These are phyloP conservation scores for Penicillium sp. DNA, from an alignment of 2,329 filamentous ascomycete species.

Conservation along the genomic window DNA sequence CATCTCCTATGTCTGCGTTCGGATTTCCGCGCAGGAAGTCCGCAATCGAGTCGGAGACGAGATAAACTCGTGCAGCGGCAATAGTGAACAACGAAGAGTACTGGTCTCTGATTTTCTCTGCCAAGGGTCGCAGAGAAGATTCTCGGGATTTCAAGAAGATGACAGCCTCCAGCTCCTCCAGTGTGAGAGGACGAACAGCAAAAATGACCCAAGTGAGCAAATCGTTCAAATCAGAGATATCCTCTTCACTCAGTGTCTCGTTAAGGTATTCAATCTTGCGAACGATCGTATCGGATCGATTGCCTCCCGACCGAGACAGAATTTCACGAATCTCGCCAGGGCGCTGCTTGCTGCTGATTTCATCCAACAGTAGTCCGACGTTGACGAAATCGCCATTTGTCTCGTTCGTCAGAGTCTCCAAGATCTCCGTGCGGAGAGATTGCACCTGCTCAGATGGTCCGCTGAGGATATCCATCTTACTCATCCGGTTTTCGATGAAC, in stretches of 20 bases:
- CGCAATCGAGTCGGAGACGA: constrained; percentile 29
- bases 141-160: constrained; percentile 28
- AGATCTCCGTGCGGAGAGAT: constrained; percentile 18
- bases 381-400: constrained; percentile 30
- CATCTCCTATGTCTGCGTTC: neutral
- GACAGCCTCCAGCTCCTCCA: constrained; percentile 25
- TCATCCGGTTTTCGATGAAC: constrained; percentile 27
- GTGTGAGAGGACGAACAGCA: constrained; percentile 1
- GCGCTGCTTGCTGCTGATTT: constrained; percentile 31
- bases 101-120: constrained; percentile 28
- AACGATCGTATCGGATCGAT: constrained; percentile 28
- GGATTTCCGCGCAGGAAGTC: constrained; percentile 17
- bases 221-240: constrained; percentile 32
- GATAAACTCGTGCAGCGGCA: constrained; percentile 9
- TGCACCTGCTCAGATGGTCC: constrained; percentile 23
- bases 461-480: constrained; percentile 31
- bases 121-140: constrained; percentile 29
- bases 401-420: constrained; percentile 18
- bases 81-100: constrained; percentile 29
- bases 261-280: constrained; percentile 17
- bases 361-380: constrained; percentile 27
- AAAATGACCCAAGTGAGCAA: constrained; percentile 28
- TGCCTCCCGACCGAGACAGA: constrained; percentile 27
- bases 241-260: constrained; percentile 28
- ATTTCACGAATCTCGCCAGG: constrained; percentile 30